Base-by-base conservation (phyloP, 1,284 basidiomycete species). In the Sanguinoderma infundibulare region DNA sequence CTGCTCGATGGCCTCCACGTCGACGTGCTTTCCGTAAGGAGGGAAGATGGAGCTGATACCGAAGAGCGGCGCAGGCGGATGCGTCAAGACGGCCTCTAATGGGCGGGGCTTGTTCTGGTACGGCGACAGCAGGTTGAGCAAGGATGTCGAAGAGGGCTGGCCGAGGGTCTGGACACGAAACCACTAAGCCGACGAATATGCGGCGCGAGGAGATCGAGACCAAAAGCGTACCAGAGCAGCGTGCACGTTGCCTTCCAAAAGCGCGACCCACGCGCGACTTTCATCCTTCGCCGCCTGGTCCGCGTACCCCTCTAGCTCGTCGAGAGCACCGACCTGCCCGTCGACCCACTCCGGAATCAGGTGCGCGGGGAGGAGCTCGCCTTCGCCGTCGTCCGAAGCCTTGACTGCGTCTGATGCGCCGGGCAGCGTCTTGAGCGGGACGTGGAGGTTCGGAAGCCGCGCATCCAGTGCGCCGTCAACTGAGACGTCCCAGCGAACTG, bases 321-420 rank as follows among this genome's bases (percentile, higher is more conserved):
- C 78, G 12, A 77, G 72, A 22, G 79, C 76, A 14, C 75, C 77
- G 5, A 84, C 75, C 36, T 73, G 78, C 22, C 74, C 74, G 63
- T 90, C 87, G 2, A 83, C 89, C 91, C 91, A 93, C 17, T 82
- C 80, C 5, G 87, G 89, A 59, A 94, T 92, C 67, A 80, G 74
- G 64, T 83, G 82, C 4, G 89, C 83, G 26, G 89, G 78, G 5
- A 92, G 78, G 22, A 92, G 77, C 61, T 85, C 79, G 32, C 80
- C 78, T 34, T 80, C 76, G 6, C 73, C 74, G 28, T 73, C 73
- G 15, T 66, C 65, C 38, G 62, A 56, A 28, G 56, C 54, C 36
- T 74, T 74, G 14, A 71, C 70, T 38, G 67, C 62, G 49, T 62
- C 53, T 34, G 59, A 60, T 24, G 60, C 65, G 53, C 58, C 62